A percentile compares a stretch with the other conserved stretches of the same genome.
Conservation (phyloP, 2,329 filamentous ascomycete species). For the Fusarium ambrosium region DNA sequence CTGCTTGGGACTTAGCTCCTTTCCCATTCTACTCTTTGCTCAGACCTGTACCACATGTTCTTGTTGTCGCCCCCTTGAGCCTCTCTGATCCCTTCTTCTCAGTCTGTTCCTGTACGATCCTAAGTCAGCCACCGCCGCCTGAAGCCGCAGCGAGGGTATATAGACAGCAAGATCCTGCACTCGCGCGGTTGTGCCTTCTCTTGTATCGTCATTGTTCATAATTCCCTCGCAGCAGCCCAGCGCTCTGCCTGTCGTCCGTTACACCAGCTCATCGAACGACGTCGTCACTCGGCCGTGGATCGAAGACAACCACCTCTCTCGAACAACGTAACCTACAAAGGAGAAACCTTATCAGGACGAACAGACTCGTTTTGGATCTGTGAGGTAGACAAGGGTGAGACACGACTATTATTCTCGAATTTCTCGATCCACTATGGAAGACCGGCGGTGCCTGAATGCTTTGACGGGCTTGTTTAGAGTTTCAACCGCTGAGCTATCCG, state of each 20-base stretch:
- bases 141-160: constrained; percentile 52
- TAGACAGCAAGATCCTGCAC: constrained; percentile 56
- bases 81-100: constrained; percentile 36
- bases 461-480: constrained; percentile 2
- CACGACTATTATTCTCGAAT: constrained; percentile 27
- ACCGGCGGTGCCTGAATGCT: background rate
- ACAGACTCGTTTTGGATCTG: background rate
- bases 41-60: constrained; percentile 44
- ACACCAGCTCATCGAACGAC: constrained; percentile 42
- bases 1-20: constrained; percentile 40
- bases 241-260: constrained; percentile 39
- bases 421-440: constrained; percentile 11
- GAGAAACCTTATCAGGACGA: constrained; percentile 7
- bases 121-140: constrained; percentile 46
- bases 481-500: background rate
- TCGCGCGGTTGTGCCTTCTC: constrained; percentile 48
- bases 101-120: constrained; percentile 47
- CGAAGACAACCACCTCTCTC: constrained; percentile 22
- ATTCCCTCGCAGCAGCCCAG: constrained; percentile 35
- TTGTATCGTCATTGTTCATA: constrained; percentile 38
- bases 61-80: constrained; percentile 41
- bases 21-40: constrained; percentile 30
- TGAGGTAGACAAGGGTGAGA: constrained; percentile 41
- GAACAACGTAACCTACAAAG: constrained; percentile 24
- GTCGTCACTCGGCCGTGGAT: constrained; percentile 33